Evolutionary conservation across 306 rosid species (phyloP).

Genomic region (Biancaea sappan): DNA sequence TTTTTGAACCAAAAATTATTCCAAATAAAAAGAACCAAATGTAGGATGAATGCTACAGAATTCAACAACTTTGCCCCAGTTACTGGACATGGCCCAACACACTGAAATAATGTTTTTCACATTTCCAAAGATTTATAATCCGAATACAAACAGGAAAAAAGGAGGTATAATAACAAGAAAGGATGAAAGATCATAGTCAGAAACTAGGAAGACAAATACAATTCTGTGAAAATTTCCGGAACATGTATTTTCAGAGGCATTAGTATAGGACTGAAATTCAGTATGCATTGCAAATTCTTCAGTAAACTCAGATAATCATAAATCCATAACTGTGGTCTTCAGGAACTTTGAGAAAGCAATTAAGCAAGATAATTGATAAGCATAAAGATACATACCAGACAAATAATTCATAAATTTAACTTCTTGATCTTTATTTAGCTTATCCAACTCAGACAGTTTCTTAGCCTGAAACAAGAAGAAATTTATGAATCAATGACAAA

Average conservation of each 20-base stretch:
- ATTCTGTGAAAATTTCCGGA: background rate
- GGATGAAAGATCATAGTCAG: background rate
- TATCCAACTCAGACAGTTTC: slow-evolving; percentile 60
- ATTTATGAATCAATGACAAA: slow-evolving; percentile 14
- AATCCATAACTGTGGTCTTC: background rate
- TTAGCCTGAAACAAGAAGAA: slow-evolving; percentile 48
- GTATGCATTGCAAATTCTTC: background rate
- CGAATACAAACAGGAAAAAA: background rate
- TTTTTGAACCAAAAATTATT: background rate
- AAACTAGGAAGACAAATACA: background rate
- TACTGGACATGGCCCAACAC: background rate
- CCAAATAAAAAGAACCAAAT: background rate
- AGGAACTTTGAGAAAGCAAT: slow-evolving; percentile 3
- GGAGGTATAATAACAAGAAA: background rate
- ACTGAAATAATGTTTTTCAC: background rate
- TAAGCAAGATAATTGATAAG: background rate
- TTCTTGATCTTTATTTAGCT: slow-evolving; percentile 67
- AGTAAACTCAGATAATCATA: background rate
- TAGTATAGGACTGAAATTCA: background rate
- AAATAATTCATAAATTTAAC: slow-evolving; percentile 60
- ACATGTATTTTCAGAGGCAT: background rate
- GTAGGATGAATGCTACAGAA: background rate
- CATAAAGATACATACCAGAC: slow-evolving; percentile 52
- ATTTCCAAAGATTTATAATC: slow-evolving; percentile 1
- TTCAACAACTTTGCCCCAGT: background rate